phyloP scores from a whole-genome alignment of 305 asterid species.

The Solanum hybrid region DNA sequence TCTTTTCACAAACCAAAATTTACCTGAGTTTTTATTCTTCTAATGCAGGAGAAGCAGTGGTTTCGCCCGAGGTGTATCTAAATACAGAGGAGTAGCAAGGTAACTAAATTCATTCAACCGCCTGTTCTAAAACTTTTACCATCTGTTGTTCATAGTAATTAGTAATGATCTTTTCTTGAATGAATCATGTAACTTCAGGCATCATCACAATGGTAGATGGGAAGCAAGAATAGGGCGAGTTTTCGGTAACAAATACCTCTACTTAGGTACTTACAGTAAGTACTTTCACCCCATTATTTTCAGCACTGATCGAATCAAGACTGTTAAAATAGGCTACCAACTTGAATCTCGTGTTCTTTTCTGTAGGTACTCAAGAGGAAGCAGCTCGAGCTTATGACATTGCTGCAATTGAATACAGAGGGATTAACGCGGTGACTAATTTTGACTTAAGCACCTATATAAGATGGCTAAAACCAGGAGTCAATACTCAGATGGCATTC shows the following conservation, averaged over 20 bases:
- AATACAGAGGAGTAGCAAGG: constrained; percentile 95
- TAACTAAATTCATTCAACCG: constrained; percentile 11
- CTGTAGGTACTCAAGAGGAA: constrained; percentile 71
- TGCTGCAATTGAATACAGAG: constrained; percentile 72
- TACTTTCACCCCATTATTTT: constrained; percentile 4
- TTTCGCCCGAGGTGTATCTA: constrained; percentile 76
- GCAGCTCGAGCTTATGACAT: constrained; percentile 68
- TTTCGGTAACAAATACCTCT: constrained; percentile 78
- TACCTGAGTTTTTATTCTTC: neutral
- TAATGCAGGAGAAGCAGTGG: constrained; percentile 58
- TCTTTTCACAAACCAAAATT: neutral
- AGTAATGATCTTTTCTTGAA: neutral
- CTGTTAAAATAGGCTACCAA: neutral
- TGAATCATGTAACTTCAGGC: constrained; percentile 33
- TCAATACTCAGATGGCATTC: constrained; percentile 13
- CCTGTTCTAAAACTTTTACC: neutral
- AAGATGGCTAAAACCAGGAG: constrained; percentile 35
- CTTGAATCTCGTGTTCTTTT: neutral
- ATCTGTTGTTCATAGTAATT: neutral
- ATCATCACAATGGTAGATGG: constrained; percentile 85
- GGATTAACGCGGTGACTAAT: constrained; percentile 60
- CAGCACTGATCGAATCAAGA: neutral
- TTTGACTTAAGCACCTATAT: constrained; percentile 55
- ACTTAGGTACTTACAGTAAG: constrained; percentile 81
- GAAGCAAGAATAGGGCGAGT: constrained; percentile 83